phyloP scores from a whole-genome alignment of 345 rosid genomes.

The Lumnitzera racemosa region DNA sequence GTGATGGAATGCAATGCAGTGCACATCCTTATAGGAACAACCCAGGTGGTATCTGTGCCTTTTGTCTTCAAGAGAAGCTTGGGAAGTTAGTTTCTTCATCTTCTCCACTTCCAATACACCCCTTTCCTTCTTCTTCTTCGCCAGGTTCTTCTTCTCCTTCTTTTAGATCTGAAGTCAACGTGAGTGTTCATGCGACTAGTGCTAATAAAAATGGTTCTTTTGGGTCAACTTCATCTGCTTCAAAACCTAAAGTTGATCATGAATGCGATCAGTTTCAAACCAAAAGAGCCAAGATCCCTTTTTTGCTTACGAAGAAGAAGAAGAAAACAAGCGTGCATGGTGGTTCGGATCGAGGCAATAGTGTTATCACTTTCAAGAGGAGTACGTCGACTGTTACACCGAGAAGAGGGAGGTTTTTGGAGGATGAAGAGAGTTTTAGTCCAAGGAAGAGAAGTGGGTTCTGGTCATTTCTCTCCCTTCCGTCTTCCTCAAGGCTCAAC shows the following conservation, averaged over 20 bases:
- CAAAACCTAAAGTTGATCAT: too few species aligned
- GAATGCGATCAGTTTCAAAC: conserved; percentile 19
- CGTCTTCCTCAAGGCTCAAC: conserved; percentile 39
- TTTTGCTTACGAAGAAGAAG: conserved; percentile 69
- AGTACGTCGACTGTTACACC: conserved; percentile 71
- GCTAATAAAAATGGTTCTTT: conserved; percentile 9
- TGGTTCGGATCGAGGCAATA: conserved; percentile 23
- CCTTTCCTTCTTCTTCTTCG: conserved; percentile 37
- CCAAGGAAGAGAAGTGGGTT: conserved; percentile 61
- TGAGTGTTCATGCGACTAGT: conserved; percentile 1
- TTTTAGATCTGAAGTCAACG: conserved; percentile 68
- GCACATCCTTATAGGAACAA: conserved; percentile 70
- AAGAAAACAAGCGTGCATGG: conserved; percentile 34
- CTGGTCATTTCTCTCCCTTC: conserved; percentile 79
- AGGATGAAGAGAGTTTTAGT: conserved; percentile 37
- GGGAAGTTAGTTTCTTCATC: conserved; percentile 94
- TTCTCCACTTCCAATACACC: conserved; percentile 41
- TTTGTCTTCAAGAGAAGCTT: conserved; percentile 95
- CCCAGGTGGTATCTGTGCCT: conserved; percentile 98
- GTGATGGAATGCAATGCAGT: conserved; percentile 79
- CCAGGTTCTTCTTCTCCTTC: conserved; percentile 58
- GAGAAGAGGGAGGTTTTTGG: conserved; percentile 30
- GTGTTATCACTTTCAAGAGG: conserved; percentile 52
- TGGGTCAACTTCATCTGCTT: conserved; percentile 16
- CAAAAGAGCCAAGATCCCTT: conserved; percentile 34